Base-by-base conservation (phyloP, 805 yeast genomes). In the Candida tammaniensis region DNA sequence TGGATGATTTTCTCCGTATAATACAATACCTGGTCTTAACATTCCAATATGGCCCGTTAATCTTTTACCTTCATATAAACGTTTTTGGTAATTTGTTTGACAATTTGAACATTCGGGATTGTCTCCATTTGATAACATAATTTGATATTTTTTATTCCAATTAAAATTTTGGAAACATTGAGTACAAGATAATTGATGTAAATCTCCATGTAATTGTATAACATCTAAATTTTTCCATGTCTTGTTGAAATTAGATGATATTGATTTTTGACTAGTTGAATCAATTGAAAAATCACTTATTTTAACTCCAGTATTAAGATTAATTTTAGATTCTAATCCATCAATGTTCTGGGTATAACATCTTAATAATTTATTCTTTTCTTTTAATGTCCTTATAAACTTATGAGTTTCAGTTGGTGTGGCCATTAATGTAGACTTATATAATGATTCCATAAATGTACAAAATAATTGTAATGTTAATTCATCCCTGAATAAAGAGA, bases 341-440 rank as follows among this genome's bases (percentile, higher is more conserved):
- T 91, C 98, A 39, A 91, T 91, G 54, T 91, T 91, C 52, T 93
- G 98, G 1, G 98, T 91, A 55, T 91, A 91, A 60, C 97, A 87
- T 38, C 95, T 67, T 31, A 88, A 56, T 28, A 89, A 70, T 57
- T 82, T 82, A 40, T 73, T 78, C 52, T 75, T 75, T 36, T 72
- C 78, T 48, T 75, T 77, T 35, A 82, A 57, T 27, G 66, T 69
- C 35, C 68, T 70, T 26, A 91, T 80, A 50, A 91, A 86, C 42
- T 70, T 66, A 57, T 91, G 98, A 1, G 95, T 86, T 46, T 74
- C 78, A 0, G 98, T 91, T 1, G 97, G 93, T 36, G 64, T 61
- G 8, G 96, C 96, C 13, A 57, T 45, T 38, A 69, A 56, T 9
- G 86, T 80, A 36, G 78, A 76, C 9, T 69, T 49, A 49, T 91